These are phyloP conservation scores for Curvularia spicifera DNA, from an alignment of 2,329 filamentous ascomycete genomes.

Conservation along the genomic window DNA sequence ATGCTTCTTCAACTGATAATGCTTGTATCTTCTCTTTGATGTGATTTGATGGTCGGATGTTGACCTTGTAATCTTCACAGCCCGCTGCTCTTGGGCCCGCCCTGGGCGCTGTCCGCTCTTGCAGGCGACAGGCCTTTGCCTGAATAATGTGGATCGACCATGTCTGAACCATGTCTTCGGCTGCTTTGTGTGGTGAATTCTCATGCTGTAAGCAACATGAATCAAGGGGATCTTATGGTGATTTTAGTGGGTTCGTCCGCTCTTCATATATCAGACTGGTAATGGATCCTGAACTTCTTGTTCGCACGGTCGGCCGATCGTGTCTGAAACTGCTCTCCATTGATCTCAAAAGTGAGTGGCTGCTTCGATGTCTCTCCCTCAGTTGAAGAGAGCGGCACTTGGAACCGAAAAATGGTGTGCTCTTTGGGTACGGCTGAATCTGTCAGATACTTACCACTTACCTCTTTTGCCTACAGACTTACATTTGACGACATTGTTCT, in stretches of 20 bases:
- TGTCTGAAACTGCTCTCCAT: slow-evolving; percentile 85
- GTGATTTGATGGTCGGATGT: not conserved
- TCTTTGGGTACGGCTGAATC: slow-evolving; percentile 78
- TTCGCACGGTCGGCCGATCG: slow-evolving; percentile 84
- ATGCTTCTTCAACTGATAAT: not conserved
- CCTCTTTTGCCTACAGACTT: slow-evolving; percentile 32
- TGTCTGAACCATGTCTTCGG: not conserved
- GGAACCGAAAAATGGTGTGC: slow-evolving; percentile 81
- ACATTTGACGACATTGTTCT: slow-evolving; percentile 72
- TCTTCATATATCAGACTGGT: slow-evolving; percentile 72
- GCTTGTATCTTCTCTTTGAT: not conserved
- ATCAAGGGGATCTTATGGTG: not conserved
- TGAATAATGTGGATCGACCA: not conserved
- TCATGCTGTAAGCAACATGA: not conserved
- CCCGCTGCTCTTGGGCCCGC: not conserved
- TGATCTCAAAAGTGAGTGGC: slow-evolving; percentile 78
- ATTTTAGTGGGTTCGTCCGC: not conserved
- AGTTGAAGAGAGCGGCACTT: slow-evolving; percentile 61
- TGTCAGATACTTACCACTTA: slow-evolving; percentile 24
- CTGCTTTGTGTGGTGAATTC: not conserved
- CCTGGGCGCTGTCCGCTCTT: not conserved
- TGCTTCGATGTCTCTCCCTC: slow-evolving; percentile 39
- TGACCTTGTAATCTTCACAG: not conserved
- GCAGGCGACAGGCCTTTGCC: not conserved
- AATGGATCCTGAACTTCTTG: slow-evolving; percentile 89